A percentile compares a stretch with the other conserved stretches of the same genome.
These are phyloP conservation scores for maize (Zea mays) DNA, from an alignment of 176 grass and related monocot genomes.

Conservation along the genomic window DNA sequence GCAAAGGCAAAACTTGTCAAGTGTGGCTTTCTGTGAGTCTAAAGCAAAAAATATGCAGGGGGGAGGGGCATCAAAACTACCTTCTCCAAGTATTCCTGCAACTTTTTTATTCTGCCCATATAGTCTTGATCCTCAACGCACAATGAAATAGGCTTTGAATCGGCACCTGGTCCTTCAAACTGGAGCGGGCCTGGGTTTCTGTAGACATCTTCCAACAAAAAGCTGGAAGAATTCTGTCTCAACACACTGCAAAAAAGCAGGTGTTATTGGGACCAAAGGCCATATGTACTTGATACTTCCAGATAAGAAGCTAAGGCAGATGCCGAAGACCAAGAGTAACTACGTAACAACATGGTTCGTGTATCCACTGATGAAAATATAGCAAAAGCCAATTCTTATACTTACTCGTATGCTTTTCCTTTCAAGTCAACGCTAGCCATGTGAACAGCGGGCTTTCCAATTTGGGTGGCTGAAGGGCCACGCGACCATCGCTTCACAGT, in stretches of 20 bases:
- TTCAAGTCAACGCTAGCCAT: conserved; percentile 82
- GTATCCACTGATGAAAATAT: background rate
- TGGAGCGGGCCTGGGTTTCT: conserved; percentile 96
- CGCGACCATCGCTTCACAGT: conserved; percentile 85
- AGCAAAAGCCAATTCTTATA: background rate
- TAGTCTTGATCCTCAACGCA: conserved; percentile 98
- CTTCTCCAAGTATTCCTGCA: conserved; percentile 95
- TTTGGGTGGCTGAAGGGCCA: conserved; percentile 61
- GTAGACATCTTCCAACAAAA: conserved; percentile 94
- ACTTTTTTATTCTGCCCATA: conserved; percentile 95
- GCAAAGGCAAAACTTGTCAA: background rate
- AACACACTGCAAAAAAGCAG: conserved; percentile 56
- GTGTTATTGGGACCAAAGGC: background rate
- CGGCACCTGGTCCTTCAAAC: conserved; percentile 81
- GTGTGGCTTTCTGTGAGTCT: background rate
- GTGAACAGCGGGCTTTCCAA: conserved; percentile 96
- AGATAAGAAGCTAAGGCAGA: background rate
- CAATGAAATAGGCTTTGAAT: conserved; percentile 73
- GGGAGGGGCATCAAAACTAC: conserved; percentile 35
- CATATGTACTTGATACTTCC: conserved; percentile 6
- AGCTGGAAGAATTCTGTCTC: conserved; percentile 70
- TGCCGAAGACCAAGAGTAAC: background rate
- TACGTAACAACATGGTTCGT: background rate
- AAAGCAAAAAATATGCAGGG: background rate
- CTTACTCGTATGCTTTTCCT: conserved; percentile 98